Percentiles rank a stretch among this genome's conserved stretches.
phyloP scores from a whole-genome alignment of 1,284 basidiomycete genomes.

The Wallemia hederae region DNA sequence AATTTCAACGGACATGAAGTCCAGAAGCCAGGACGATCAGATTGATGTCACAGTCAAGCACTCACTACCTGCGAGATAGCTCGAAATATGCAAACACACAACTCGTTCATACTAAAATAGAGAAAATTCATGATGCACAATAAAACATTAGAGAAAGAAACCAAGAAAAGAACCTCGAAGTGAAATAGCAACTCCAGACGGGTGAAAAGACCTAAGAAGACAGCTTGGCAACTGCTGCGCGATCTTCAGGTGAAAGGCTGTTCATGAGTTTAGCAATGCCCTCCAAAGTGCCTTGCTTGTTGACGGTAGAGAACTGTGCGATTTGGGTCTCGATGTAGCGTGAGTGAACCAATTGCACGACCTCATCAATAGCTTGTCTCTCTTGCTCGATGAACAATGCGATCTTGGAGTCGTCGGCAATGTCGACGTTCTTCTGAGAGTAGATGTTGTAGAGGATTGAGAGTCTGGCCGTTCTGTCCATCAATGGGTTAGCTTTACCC shows the following conservation, averaged over 20 bases:
- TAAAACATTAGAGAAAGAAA: too few relatives aligned
- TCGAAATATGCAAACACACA: too few relatives aligned
- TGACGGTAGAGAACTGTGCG: neutral
- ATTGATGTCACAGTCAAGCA: too few relatives aligned
- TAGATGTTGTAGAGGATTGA: constrained; percentile 10
- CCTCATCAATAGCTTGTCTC: neutral
- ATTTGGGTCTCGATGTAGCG: neutral
- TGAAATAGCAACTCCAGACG: too few relatives aligned
- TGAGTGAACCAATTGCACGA: neutral
- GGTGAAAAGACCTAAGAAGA: neutral
- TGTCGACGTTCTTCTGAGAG: constrained; percentile 7
- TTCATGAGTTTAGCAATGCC: neutral
- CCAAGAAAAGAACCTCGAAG: too few relatives aligned
- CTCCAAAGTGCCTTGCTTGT: neutral
- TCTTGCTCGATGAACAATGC: constrained; percentile 1
- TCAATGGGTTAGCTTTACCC: constrained; percentile 12
- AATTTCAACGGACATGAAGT: too few relatives aligned
- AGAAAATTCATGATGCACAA: too few relatives aligned
- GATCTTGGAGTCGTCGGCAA: constrained; percentile 10
- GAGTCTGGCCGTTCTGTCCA: constrained; percentile 11
- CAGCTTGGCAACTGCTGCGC: neutral
- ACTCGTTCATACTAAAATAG: too few relatives aligned
- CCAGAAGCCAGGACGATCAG: too few relatives aligned
- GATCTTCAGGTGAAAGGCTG: neutral
- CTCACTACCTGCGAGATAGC: too few relatives aligned